phyloP scores from a whole-genome alignment of 352 stramenopile species.

The Pythium myriotylum region DNA sequence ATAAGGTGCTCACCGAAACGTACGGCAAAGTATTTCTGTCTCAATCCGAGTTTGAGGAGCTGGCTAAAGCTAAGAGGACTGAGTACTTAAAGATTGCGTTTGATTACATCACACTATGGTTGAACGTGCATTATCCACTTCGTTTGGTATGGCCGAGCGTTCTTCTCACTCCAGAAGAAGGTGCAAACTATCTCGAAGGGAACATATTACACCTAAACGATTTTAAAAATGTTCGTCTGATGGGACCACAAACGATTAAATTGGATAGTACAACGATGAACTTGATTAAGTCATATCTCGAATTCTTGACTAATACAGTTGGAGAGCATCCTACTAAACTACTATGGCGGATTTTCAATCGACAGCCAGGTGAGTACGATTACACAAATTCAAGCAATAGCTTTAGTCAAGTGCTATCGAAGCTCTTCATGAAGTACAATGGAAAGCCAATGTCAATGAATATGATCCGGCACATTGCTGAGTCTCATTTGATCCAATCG shows the following conservation, averaged over 20 bases:
- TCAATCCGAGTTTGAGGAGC: constrained; percentile 17
- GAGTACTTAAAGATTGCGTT: constrained; percentile 25
- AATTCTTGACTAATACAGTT: constrained; percentile 25
- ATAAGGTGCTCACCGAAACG: constrained; percentile 13
- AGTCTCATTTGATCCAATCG: constrained; percentile 26
- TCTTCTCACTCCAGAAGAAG: constrained; percentile 8
- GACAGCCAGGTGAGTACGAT: constrained; percentile 19
- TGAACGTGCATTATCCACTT: constrained; percentile 28
- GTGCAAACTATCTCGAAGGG: constrained; percentile 21
- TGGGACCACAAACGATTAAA: constrained; percentile 22
- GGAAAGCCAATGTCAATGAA: constrained; percentile 30
- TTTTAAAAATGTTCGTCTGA: constrained; percentile 26
- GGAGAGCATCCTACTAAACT: constrained; percentile 15
- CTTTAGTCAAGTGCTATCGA: constrained; percentile 25
- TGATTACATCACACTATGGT: constrained; percentile 26
- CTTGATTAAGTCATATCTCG: constrained; percentile 19
- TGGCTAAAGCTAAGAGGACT: constrained; percentile 18
- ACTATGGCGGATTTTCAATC: constrained; percentile 22
- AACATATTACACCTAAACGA: constrained; percentile 23
- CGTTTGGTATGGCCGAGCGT: constrained; percentile 26
- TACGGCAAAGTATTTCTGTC: constrained; percentile 26
- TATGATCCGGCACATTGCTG: constrained; percentile 29
- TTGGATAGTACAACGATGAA: constrained; percentile 21
- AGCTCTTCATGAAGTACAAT: constrained; percentile 25
- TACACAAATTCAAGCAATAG: constrained; percentile 24